Conservation (phyloP, 2,329 filamentous ascomycete genomes). For the Scleromitrula shiraiana region DNA sequence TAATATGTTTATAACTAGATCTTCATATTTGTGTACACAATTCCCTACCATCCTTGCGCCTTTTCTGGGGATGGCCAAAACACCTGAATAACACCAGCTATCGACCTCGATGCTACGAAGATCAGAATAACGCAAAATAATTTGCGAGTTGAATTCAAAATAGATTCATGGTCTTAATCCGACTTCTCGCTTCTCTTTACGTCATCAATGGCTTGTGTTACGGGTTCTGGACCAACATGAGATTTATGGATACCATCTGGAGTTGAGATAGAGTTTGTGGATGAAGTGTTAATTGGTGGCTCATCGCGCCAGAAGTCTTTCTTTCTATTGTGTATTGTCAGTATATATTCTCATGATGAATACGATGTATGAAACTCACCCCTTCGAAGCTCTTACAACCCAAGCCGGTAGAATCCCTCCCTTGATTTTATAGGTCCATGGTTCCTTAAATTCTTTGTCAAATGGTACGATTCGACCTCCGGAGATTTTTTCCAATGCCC, state of each 20-base stretch:
- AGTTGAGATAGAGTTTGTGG: neutral
- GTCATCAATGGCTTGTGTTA: neutral
- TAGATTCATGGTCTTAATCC: too few relatives aligned
- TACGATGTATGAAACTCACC: neutral
- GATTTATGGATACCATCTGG: slow-evolving; percentile 1
- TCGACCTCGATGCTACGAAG: too few relatives aligned
- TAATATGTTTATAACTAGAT: too few relatives aligned
- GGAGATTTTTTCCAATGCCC: slow-evolving; percentile 57
- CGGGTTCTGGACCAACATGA: neutral
- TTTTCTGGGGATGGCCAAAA: too few relatives aligned
- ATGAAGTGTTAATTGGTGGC: slow-evolving; percentile 3
- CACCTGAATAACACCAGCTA: too few relatives aligned
- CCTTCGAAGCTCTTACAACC: slow-evolving; percentile 44
- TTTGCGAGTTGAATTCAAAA: too few relatives aligned
- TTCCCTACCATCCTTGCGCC: too few relatives aligned
- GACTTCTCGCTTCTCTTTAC: neutral
- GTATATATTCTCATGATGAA: neutral
- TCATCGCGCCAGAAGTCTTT: slow-evolving; percentile 20
- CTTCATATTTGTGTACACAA: too few relatives aligned
- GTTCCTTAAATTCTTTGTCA: slow-evolving; percentile 69
- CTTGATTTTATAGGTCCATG: slow-evolving; percentile 69
- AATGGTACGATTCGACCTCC: slow-evolving; percentile 64
- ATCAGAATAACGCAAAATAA: too few relatives aligned
- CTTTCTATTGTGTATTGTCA: slow-evolving; percentile 37
- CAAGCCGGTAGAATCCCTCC: slow-evolving; percentile 70